phyloP scores from a whole-genome alignment of 2,329 filamentous ascomycete species.

The Cladosporium halotolerans region DNA sequence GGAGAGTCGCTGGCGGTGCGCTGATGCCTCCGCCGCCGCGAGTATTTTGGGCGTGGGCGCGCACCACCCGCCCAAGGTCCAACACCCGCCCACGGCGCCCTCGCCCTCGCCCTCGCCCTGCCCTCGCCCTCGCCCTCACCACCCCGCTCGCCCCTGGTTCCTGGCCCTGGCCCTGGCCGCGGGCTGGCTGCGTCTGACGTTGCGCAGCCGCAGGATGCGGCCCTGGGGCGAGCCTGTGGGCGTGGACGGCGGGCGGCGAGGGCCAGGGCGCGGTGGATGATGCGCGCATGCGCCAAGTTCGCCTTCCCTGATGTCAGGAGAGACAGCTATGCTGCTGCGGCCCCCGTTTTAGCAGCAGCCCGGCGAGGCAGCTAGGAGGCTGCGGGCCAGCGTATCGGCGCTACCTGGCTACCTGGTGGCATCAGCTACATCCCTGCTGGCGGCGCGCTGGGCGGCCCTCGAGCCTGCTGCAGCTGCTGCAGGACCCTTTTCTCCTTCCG shows the following conservation, averaged over 20 bases:
- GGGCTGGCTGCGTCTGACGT: conserved; percentile 2
- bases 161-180: conserved; percentile 5
- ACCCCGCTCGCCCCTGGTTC: conserved; percentile 1
- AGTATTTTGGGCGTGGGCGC: conserved; percentile 5
- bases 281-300: conserved; percentile 8
- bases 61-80: neutral
- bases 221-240: neutral
- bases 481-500: neutral
- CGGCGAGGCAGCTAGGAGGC: conserved; percentile 6
- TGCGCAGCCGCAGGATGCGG: neutral
- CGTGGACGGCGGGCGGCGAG: neutral
- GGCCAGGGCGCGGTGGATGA: neutral
- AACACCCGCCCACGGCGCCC: neutral
- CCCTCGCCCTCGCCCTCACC: neutral
- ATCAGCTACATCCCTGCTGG: neutral
- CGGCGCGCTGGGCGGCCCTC: neutral
- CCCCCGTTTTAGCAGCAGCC: conserved; percentile 10
- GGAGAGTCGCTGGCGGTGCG: neutral
- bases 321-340: neutral
- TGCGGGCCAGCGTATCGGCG: conserved; percentile 4
- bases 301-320: conserved; percentile 1
- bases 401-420: neutral
- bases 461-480: neutral
- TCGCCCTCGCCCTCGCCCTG: neutral
- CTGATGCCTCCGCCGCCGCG: conserved; percentile 6